Conservation (phyloP, 768 basidiomycete species). For the Hypholoma fasciculare region DNA sequence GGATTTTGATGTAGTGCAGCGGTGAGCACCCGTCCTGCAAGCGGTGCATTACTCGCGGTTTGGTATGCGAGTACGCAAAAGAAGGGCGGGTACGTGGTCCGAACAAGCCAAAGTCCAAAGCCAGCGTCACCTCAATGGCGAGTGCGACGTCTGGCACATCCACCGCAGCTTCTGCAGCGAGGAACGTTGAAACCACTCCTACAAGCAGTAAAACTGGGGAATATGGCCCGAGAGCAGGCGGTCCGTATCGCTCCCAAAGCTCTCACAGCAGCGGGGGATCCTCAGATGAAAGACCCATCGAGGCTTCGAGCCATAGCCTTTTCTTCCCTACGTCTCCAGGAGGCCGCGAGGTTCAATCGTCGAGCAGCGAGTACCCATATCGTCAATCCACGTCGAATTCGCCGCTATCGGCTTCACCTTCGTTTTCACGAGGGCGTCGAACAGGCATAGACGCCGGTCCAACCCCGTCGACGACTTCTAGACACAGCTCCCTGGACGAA, state of each 20-base stretch:
- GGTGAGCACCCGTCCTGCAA: conserved; percentile 71
- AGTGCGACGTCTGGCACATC: conserved; percentile 4
- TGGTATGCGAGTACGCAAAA: conserved; percentile 66
- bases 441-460: not conserved
- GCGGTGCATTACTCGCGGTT: conserved; percentile 58
- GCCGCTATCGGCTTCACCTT: not conserved
- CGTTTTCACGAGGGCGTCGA: not conserved
- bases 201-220: conserved; percentile 9
- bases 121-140: conserved; percentile 1
- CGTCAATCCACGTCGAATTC: not conserved
- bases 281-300: conserved; percentile 15
- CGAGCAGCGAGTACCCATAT: not conserved
- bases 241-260: conserved; percentile 20
- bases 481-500: conserved; percentile 18
- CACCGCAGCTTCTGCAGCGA: not conserved
- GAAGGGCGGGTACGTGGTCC: conserved; percentile 66
- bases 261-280: conserved; percentile 22
- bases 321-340: not conserved
- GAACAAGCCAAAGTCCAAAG: conserved; percentile 50
- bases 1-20: conserved; percentile 44
- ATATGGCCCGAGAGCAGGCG: conserved; percentile 5
- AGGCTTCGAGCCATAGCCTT: not conserved
- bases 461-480: not conserved
- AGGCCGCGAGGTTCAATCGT: not conserved
- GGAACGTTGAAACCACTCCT: conserved; percentile 1